Conservation (phyloP, 2,329 filamentous ascomycete species). For the Trichoderma guizhouense region DNA sequence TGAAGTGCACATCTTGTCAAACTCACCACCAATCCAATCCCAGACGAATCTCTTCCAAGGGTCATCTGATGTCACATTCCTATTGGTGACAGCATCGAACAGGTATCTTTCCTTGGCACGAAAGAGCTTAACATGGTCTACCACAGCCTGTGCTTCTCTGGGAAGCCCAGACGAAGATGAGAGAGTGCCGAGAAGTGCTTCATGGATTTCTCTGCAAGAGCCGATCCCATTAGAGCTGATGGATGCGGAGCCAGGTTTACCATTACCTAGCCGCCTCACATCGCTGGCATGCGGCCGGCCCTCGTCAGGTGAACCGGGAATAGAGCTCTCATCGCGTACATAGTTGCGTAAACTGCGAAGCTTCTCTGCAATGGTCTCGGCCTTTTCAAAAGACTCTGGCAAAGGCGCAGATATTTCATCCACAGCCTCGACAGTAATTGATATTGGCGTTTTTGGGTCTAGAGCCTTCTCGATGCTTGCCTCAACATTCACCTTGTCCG, state of each 20-base stretch:
- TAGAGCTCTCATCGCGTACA: conserved; percentile 30
- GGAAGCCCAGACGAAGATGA: conserved; percentile 46
- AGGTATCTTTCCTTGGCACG: conserved; percentile 61
- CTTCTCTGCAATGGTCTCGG: conserved; percentile 47
- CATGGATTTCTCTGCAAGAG: conserved; percentile 57
- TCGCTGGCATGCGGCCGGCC: conserved; percentile 27
- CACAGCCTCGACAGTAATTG: conserved; percentile 36
- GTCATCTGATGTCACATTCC: conserved; percentile 65
- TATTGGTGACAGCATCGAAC: conserved; percentile 63
- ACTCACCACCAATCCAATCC: conserved; percentile 67
- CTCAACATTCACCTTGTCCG: conserved; percentile 43
- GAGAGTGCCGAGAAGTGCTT: conserved; percentile 48
- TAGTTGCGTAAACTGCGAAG: conserved; percentile 45
- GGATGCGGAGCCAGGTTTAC: conserved; percentile 34
- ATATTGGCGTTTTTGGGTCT: conserved; percentile 32
- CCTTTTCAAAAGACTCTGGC: conserved; percentile 41
- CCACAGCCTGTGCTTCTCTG: conserved; percentile 47
- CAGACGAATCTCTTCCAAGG: conserved; percentile 75
- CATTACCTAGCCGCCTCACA: conserved; percentile 28
- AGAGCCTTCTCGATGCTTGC: conserved; percentile 42
- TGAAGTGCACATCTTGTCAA: neutral
- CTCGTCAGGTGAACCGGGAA: conserved; percentile 24
- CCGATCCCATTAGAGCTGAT: conserved; percentile 38
- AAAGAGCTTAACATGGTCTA: conserved; percentile 58
- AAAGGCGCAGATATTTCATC: conserved; percentile 35